These are phyloP conservation scores for Leccinum pachyderme DNA, from an alignment of 1,284 basidiomycete species.

Conservation along the genomic window DNA sequence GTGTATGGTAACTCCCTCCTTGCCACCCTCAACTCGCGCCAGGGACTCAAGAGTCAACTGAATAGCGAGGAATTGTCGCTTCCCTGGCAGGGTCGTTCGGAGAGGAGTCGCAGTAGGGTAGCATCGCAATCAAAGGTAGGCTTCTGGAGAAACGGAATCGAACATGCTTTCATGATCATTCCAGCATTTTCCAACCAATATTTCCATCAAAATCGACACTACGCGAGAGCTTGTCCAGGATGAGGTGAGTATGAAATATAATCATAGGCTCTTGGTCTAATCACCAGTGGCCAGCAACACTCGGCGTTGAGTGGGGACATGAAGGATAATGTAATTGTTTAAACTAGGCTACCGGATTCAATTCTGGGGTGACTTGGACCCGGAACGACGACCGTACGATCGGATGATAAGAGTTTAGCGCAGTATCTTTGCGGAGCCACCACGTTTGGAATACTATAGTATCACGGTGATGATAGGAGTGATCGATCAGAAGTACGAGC, in stretches of 20 bases:
- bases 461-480: not conserved
- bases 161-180: conserved; percentile 8
- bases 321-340: conserved; percentile 1
- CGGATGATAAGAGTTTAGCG: too few relatives aligned
- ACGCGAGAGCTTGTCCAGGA: conserved; percentile 31
- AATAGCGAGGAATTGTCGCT: conserved; percentile 12
- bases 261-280: not conserved
- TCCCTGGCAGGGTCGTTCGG: not conserved
- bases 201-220: conserved; percentile 35
- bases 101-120: not conserved
- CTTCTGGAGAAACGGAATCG: not conserved
- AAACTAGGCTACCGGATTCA: not conserved
- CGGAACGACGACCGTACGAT: too few relatives aligned
- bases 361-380: not conserved
- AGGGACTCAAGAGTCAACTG: conserved; percentile 28
- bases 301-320: not conserved
- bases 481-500: not conserved
- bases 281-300: not conserved
- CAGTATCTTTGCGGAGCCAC: not conserved
- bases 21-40: conserved; percentile 48
- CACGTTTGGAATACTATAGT: not conserved
- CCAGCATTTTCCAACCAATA: conserved; percentile 31
- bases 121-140: conserved; percentile 12
- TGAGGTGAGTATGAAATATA: conserved; percentile 21
- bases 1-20: conserved; percentile 53